Base-by-base conservation (phyloP, 106 monocot species). In the Apostasia shenzhenica region DNA sequence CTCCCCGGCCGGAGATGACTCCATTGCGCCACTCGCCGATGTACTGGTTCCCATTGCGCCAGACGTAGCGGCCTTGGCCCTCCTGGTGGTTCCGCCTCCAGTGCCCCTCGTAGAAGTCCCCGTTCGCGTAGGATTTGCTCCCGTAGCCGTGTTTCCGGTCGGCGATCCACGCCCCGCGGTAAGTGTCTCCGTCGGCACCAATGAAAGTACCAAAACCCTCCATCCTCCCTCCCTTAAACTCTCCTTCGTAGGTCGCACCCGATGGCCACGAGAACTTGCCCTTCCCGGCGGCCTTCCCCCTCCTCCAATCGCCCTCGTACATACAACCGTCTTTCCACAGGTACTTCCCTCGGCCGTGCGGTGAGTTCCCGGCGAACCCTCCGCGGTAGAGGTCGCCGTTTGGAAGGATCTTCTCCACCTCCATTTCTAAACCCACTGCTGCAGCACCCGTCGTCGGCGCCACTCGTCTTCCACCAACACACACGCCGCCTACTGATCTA, bases 201-300 rank as follows among this genome's bases (percentile, higher is more conserved):
- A 76, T 72, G 71, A 86, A 86, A 8, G 68, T 74, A 1, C 83
- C 86, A 57, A 67, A 70, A 4, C 90, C 90, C 61, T 91, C 83
- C 81, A 84, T 86, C 52, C 81, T 57, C 6, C 89, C 89, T 54
- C 57, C 68, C 12, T 69, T 61, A 66, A 89, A 85, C 58, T 80
- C 76, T 14, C 89, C 89, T 61, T 85, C 85, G 75, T 79, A 91
- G 3, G 83, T 86, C n/a, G 85, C 90, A 8, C 85, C 85, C 3
- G 85, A 86, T 13, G 85, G 85, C 90, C 90, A 90, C 45, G 81
- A 90, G 78, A 90, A 83, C 73, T 81, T 80, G 0, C 90, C 90
- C 58, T 66, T 69, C 59, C 90, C 90, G 53, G 80, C 45, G 6
- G 86, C 83, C 76, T 81, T 83, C 13, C 83, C 90, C 7, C 78